Base-by-base conservation (phyloP, 805 yeast species). In the Pichia gijzeniarum region DNA sequence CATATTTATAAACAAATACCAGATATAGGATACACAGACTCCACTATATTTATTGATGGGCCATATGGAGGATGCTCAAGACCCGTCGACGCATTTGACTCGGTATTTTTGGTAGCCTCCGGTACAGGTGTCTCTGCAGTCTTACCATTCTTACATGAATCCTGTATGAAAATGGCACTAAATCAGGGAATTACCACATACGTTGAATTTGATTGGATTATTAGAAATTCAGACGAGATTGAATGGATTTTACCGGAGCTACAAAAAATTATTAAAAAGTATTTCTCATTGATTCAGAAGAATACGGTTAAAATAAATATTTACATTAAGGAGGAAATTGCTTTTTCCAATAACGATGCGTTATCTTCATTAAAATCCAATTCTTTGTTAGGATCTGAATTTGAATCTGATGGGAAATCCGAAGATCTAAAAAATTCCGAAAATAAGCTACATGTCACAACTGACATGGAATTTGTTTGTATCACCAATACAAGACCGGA, bases 61-160 rank as follows among this genome's bases (percentile, higher is more conserved):
- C 80, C 83, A 4, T 77, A 75, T 48, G 82, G 83, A 16, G 82
- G 81, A 1, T 52, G 71, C 40, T 52, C 64, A 14, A 65, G 83
- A 54, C 73, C 74, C 48, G 58, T 63, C 5, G 51, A 66, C 18
- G 58, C 73, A 1, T 77, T 77, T 54, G 73, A 72, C 37, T 66
- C 70, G 37, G 58, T 73, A 7, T 55, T 64, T 9, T 53, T 76
- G 20, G 17, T 74, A 2, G 61, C 76, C 19, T 61, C 76, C 1
- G 83, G 83, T 4, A 68, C 74, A 38, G 82, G 83, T 35, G 68
- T 77, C 14, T 66, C 79, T 3, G 76, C 73, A 0, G 65, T 74
- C 1, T 47, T 74, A 18, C 77, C 82, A 10, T 75, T 71, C 32
- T 35, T 57, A 2, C 27, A 53, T 2, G 51, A 49, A n/a, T 49